Evolutionary conservation across 495 filamentous ascomycete genomes (phyloP), one percentile per base, ranked within the genome.

Genomic region (Xylaria sp.): DNA sequence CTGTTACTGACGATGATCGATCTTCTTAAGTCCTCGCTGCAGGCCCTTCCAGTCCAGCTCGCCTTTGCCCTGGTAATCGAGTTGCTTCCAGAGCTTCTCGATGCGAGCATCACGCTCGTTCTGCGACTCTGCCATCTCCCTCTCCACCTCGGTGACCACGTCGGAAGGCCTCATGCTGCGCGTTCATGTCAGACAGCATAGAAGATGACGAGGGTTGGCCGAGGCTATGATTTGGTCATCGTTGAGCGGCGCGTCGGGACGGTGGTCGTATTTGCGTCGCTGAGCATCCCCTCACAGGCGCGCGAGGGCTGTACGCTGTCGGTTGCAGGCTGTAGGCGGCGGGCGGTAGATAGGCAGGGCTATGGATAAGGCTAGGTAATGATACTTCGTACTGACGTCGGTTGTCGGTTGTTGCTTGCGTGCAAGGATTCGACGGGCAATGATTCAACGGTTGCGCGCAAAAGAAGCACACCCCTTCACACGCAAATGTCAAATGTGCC

Each of bases 1-100:
- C 67, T 70, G 59, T 53, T 61, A 72, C 93, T 86, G 84, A 97
- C 95, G 96, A 80, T 99, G 96, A 80, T 99, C 94, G 70, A 98
- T 93, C 79, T 90, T 92, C 79, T 83, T 90, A 71, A 99, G 80
- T 17, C 97, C 96, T 79, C 89, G 92, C 80, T 93, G 92, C 69
- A 99, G 82, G 21, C 90, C 93, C 77, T 89, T 89, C 63, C 93
- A 82, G 82, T 98, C 94, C 71, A 99, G 83, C 78, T 92, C 88
- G 43, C 94, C 93, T 69, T 91, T 89, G 48, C 87, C 86, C 70
- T 87, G 87, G 62, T 90, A 90, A 78, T 97, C 95, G 72, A 99
- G 85, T 65, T 87, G 89, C 70, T 81, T 81, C 94, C 94, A 98
- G 71, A 98, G 87, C 76, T 88, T 85, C 78, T 92, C 91, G 73